Evolutionary conservation across 768 basidiomycete genomes (phyloP).

Genomic region (Podaxis rugospora): DNA sequence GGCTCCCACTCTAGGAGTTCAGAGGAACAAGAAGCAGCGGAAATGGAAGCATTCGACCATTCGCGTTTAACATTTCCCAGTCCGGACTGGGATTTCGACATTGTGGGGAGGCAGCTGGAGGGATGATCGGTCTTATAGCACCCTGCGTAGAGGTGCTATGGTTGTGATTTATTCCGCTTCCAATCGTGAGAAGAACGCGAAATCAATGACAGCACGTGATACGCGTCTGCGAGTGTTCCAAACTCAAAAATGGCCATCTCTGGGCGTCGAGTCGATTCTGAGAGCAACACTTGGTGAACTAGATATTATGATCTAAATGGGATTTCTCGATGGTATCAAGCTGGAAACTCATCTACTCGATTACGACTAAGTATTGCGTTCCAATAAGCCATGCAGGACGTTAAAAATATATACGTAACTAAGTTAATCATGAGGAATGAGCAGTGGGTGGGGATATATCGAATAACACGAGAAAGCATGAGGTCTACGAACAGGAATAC

Average conservation of each 20-base stretch:
- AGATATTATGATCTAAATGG: neutral
- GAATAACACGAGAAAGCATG: constrained; percentile 14
- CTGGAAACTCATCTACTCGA: neutral
- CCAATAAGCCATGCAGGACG: neutral
- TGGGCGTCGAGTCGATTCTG: too few relatives aligned
- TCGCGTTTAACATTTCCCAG: constrained; percentile 58
- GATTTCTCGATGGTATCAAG: neutral
- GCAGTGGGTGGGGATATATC: constrained; percentile 25
- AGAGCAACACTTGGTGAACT: too few relatives aligned
- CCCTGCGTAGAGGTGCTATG: neutral
- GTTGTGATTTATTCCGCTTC: neutral
- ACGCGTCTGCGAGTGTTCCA: neutral
- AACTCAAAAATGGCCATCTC: too few relatives aligned
- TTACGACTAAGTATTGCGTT: constrained; percentile 5
- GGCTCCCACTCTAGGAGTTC: constrained; percentile 41
- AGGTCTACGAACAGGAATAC: constrained; percentile 20
- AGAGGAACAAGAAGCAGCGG: constrained; percentile 27
- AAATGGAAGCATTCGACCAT: constrained; percentile 41
- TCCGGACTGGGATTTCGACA: constrained; percentile 48
- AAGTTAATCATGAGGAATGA: constrained; percentile 11
- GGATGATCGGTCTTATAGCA: neutral
- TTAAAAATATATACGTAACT: constrained; percentile 5
- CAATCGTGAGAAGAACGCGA: constrained; percentile 19
- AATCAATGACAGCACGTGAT: constrained; percentile 17
- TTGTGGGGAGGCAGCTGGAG: constrained; percentile 7